Evolutionary conservation across 2,329 filamentous ascomycete species (phyloP), one percentile per base, ranked within the genome.

Genomic region (Diaporthe nobilis): DNA sequence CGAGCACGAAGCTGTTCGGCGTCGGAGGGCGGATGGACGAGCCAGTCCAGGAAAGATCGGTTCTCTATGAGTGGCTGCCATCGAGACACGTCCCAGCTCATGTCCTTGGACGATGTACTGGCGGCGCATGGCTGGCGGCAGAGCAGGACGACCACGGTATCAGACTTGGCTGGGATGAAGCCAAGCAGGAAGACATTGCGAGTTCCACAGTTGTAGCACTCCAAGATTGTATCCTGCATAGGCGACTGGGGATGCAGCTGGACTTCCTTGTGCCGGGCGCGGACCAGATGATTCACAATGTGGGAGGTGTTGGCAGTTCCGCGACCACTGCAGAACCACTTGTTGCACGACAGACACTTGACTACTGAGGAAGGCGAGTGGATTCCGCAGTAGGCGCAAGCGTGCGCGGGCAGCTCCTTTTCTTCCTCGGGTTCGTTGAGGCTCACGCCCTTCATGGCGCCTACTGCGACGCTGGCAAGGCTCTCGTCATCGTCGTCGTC

Each of bases 131-230:
- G 97, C 85, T 98, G 97, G 77, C 97, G 95, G 84, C 97, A 99
- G 51, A 99, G 90, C 60, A 99, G 91, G 34, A 99, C 97, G 10
- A 99, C 97, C 39, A 99, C 97, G 0, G 97, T 98, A 82, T 99
- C 97, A 15, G 97, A 98, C 84, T 99, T 99, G 74, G 97, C 97
- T 13, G 97, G 97, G 80, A 99, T 99, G 84, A 99, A 99, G 9
- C 97, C 97, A 39, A 99, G 92, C 49, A 98, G 89, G 80, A 99
- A 99, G 67, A 98, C 96, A 83, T 99, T 99, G 87, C 98, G 98
- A n/a, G 95, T 98, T 63, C 96, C 97, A 85, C 97, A 99, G 86
- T 98, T 98, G 88, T 99, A 99, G 87, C 97, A 99, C 87, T 99
- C 97, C 77, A 99, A 90, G 51, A 97, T 95, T 0, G 97, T 99